A percentile compares a stretch with the other conserved stretches of the same genome.
Conservation (phyloP, 805 yeast species). For the Wickerhamomyces silvicola region DNA sequence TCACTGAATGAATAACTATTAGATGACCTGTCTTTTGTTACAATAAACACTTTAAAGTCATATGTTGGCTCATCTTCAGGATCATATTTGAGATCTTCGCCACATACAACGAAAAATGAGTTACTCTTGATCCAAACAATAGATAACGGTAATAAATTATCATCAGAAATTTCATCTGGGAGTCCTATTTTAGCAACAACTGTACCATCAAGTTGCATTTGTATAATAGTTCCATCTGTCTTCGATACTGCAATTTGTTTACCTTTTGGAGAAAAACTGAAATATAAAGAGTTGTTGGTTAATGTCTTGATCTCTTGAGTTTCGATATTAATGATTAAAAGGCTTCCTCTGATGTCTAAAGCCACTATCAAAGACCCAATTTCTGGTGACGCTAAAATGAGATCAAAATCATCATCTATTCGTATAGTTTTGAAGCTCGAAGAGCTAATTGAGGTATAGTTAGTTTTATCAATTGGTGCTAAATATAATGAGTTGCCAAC, state of each 20-base stretch:
- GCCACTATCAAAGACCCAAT: constrained; percentile 12
- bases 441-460: constrained; percentile 1
- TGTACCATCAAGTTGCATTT: constrained; percentile 8
- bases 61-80: constrained; percentile 26
- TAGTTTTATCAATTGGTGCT: constrained; percentile 8
- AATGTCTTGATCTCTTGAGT: constrained; percentile 1
- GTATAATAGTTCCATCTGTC: constrained; percentile 12
- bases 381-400: constrained; percentile 19
- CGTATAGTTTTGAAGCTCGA: constrained; percentile 9
- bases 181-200: constrained; percentile 4
- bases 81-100: constrained; percentile 17
- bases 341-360: constrained; percentile 8
- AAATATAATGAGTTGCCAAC: constrained; percentile 17
- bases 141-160: constrained; percentile 10
- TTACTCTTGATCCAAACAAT: constrained; percentile 12
- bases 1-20: constrained; percentile 22
- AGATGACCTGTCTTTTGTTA: constrained; percentile 3
- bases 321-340: constrained; percentile 12
- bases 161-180: constrained; percentile 15
- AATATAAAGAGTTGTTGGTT: constrained; percentile 15
- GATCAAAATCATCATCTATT: constrained; percentile 9
- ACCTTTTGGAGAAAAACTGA: constrained; percentile 19
- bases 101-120: constrained; percentile 22
- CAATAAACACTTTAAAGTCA: constrained; percentile 20
- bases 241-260: constrained; percentile 14